Conservation (phyloP, 257 asterid genomes). For the Coffea eugenioides region DNA sequence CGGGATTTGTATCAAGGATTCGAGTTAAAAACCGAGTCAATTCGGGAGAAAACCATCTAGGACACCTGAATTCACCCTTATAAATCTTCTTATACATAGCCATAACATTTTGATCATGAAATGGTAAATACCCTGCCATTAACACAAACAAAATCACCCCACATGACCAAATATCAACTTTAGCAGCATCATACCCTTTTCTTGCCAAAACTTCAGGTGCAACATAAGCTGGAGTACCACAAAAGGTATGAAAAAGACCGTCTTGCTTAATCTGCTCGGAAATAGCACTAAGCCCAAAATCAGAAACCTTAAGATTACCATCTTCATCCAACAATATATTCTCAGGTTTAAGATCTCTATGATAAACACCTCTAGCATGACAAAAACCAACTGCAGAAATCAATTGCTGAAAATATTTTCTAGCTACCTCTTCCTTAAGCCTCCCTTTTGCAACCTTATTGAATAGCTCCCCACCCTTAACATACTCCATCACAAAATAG, state of each 20-base stretch:
- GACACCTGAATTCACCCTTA: constrained; percentile 88
- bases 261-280: constrained; percentile 92
- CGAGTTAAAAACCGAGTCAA: constrained; percentile 46
- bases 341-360: constrained; percentile 87
- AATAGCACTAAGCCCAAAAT: constrained; percentile 83
- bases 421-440: constrained; percentile 74
- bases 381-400: constrained; percentile 87
- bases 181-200: constrained; percentile 88
- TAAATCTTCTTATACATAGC: constrained; percentile 93
- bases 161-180: constrained; percentile 94
- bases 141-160: constrained; percentile 86
- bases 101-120: constrained; percentile 86
- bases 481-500: constrained; percentile 89
- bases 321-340: constrained; percentile 77
- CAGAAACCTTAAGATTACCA: constrained; percentile 85
- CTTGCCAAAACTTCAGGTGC: constrained; percentile 91
- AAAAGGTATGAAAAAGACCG: constrained; percentile 83
- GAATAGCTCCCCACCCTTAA: constrained; percentile 89
- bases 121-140: constrained; percentile 90
- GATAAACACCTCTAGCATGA: constrained; percentile 93
- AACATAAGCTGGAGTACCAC: constrained; percentile 95
- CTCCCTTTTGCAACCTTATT: constrained; percentile 88
- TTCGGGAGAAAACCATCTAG: constrained; percentile 87
- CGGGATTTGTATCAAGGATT: constrained; percentile 20
- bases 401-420: constrained; percentile 80